A percentile compares a stretch with the other conserved stretches of the same genome.
Evolutionary conservation across 2,329 filamentous ascomycete species (phyloP).

Genomic region (Dissoconium aciculare): DNA sequence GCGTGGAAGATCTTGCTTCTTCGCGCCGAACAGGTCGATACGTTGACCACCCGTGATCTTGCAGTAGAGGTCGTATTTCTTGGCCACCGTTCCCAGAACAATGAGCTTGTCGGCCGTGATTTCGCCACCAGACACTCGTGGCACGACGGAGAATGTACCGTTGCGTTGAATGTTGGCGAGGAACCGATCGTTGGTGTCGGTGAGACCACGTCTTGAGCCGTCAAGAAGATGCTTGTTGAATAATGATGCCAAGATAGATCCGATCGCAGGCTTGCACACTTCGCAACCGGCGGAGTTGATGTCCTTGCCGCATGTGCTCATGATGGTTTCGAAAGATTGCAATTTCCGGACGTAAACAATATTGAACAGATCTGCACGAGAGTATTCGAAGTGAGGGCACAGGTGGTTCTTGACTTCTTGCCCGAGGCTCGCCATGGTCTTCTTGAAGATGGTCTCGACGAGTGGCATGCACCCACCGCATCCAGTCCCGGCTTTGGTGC

Average conservation of each 20-base stretch:
- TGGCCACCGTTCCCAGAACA: conserved; percentile 67
- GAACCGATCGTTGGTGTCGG: conserved; percentile 83
- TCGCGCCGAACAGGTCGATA: conserved; percentile 85
- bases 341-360: conserved; percentile 72
- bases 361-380: conserved; percentile 77
- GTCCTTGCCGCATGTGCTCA: conserved; percentile 62
- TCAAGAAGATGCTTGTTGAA: conserved; percentile 77
- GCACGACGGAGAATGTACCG: conserved; percentile 78
- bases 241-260: conserved; percentile 63
- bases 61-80: conserved; percentile 70
- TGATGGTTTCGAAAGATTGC: conserved; percentile 57
- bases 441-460: conserved; percentile 80
- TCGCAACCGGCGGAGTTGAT: conserved; percentile 66
- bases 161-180: conserved; percentile 83
- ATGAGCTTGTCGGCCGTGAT: conserved; percentile 79
- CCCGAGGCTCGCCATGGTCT: conserved; percentile 70
- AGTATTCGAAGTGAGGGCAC: conserved; percentile 71
- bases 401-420: conserved; percentile 76
- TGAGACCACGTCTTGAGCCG: conserved; percentile 53
- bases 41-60: conserved; percentile 88
- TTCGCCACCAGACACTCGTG: conserved; percentile 68
- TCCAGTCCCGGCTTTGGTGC: conserved; percentile 81
- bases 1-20: conserved; percentile 66
- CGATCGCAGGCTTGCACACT: conserved; percentile 69
- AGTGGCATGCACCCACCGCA: conserved; percentile 84